phyloP scores from a whole-genome alignment of 73 alveolate genomes.

The Stentor coeruleus region DNA sequence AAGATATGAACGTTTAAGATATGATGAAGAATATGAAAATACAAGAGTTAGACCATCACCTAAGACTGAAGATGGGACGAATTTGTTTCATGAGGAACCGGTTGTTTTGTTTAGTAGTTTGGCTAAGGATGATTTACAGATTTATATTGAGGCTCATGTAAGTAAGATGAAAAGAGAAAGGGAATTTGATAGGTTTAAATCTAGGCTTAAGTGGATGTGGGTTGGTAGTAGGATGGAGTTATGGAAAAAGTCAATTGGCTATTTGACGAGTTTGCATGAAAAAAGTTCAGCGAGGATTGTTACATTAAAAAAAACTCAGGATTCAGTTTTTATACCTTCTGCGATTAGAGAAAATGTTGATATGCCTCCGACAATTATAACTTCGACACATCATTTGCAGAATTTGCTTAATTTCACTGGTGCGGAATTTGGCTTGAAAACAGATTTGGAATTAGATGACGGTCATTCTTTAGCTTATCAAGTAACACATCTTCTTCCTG shows the following conservation, averaged over 20 bases:
- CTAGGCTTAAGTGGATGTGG: slow-evolving; percentile 9
- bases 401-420: background rate
- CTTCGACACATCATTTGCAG: slow-evolving; percentile 10
- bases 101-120: background rate
- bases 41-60: background rate
- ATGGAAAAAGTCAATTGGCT: slow-evolving; percentile 14
- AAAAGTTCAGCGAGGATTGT: background rate
- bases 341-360: background rate
- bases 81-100: slow-evolving; percentile 12
- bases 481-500: slow-evolving; percentile 32
- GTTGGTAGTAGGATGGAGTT: background rate
- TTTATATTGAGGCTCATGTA: background rate
- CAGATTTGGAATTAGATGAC: slow-evolving; percentile 58
- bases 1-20: slow-evolving; percentile 2
- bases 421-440: slow-evolving; percentile 44
- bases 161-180: background rate
- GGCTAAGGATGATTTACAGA: slow-evolving; percentile 1
- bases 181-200: background rate
- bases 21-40: slow-evolving; percentile 2
- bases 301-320: background rate
- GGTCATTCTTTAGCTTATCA: slow-evolving; percentile 65
- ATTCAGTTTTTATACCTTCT: background rate
- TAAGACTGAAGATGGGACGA: slow-evolving; percentile 21
- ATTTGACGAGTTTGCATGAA: background rate
- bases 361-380: background rate